phyloP scores from a whole-genome alignment of 1,284 basidiomycete species.

The Ustilago xerochloae region DNA sequence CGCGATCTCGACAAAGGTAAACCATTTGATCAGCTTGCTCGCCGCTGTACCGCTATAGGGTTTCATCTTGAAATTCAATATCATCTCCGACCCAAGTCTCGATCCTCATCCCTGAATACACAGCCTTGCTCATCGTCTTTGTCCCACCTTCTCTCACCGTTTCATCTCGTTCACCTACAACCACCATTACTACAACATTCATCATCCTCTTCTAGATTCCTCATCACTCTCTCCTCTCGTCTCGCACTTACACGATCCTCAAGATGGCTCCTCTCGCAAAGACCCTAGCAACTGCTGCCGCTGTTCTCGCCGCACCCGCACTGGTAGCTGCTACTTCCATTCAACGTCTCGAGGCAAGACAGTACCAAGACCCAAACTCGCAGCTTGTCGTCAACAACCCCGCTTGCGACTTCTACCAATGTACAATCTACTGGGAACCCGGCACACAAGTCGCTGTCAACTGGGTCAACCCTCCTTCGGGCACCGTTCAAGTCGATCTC shows the following conservation, averaged over 20 bases:
- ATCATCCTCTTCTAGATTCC: background rate
- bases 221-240: background rate
- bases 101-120: too few species aligned
- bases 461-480: conserved; percentile 53
- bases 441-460: conserved; percentile 49
- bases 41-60: background rate
- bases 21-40: background rate
- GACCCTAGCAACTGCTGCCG: conserved; percentile 12
- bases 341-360: conserved; percentile 20
- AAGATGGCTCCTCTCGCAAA: conserved; percentile 37
- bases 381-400: conserved; percentile 52
- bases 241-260: background rate
- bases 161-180: background rate
- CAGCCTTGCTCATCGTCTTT: background rate
- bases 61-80: background rate
- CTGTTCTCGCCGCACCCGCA: conserved; percentile 18
- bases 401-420: conserved; percentile 54
- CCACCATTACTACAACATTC: conserved; percentile 1
- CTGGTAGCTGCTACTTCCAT: conserved; percentile 11
- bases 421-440: conserved; percentile 46
- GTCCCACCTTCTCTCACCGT: background rate
- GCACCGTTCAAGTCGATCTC: conserved; percentile 52
- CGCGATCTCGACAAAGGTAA: background rate
- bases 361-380: conserved; percentile 52
- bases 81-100: background rate